Percentiles rank a stretch among this genome's conserved stretches.
phyloP scores from a whole-genome alignment of 2,329 filamentous ascomycete genomes.

The Colletotrichum tofieldiae region DNA sequence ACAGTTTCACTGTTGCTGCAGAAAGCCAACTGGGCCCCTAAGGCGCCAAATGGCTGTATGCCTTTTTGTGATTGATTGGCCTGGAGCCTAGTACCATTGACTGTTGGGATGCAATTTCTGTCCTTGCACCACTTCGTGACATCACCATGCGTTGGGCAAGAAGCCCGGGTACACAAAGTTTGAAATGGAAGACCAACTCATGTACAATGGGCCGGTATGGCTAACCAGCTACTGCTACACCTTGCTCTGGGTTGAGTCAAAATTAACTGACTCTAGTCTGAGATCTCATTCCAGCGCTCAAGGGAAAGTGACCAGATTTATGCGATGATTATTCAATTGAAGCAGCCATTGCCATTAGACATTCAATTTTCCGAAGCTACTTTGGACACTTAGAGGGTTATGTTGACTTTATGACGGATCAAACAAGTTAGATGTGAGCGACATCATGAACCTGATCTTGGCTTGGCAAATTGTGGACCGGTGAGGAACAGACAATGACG shows the following conservation, averaged over 20 bases:
- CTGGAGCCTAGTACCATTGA: not conserved
- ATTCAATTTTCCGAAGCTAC: not conserved
- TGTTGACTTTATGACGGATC: not conserved
- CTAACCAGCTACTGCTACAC: no score
- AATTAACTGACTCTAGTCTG: no score
- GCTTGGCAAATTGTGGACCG: not conserved
- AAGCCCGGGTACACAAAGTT: not conserved
- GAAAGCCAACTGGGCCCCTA: no score
- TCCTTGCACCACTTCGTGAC: not conserved
- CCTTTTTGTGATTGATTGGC: not conserved
- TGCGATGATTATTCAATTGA: no score
- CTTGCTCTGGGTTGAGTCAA: no score
- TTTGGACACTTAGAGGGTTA: not conserved
- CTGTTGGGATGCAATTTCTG: not conserved
- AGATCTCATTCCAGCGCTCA: not conserved
- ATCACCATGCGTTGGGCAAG: conserved; percentile 1
- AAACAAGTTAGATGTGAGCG: not conserved
- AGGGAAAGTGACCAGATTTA: not conserved
- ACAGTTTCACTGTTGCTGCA: no score
- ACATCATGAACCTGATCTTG: not conserved
- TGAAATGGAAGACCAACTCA: no score
- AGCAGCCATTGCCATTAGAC: no score
- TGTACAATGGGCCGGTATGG: no score
- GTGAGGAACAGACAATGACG: not conserved
- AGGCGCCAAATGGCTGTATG: not conserved